phyloP scores from a whole-genome alignment of 345 rosid species.

The Raphanus sativus region DNA sequence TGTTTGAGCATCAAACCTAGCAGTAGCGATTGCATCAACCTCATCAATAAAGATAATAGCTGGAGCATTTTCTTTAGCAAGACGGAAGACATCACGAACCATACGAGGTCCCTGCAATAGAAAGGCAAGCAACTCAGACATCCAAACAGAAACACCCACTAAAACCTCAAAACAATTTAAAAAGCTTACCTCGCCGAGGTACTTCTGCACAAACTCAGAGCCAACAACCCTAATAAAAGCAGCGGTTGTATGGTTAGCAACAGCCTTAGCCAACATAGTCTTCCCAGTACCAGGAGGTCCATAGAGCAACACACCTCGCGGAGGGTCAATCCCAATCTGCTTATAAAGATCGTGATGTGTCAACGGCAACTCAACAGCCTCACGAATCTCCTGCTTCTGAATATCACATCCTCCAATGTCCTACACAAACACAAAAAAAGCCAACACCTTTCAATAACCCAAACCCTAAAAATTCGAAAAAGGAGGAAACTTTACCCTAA shows the following conservation, averaged over 20 bases:
- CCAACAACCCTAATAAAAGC: conserved; percentile 99
- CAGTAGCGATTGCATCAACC: conserved; percentile 98
- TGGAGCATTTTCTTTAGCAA: conserved; percentile 98
- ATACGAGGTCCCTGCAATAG: conserved; percentile 81
- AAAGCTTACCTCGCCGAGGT: conserved; percentile 79
- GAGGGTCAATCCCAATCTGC: conserved; percentile 98
- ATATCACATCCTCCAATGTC: conserved; percentile 99
- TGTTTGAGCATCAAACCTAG: conserved; percentile 99
- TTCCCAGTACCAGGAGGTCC: conserved; percentile 99
- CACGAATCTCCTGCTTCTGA: conserved; percentile 98
- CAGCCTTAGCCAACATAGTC: conserved; percentile 99
- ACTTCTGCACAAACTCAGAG: conserved; percentile 97
- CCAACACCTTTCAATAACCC: conserved; percentile 6
- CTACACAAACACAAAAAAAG: conserved; percentile 40
- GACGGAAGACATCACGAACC: conserved; percentile 99
- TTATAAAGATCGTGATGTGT: conserved; percentile 95
- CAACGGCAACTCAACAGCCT: conserved; percentile 94
- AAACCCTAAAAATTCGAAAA: conserved; percentile 1
- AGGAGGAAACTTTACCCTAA: conserved; percentile 18
- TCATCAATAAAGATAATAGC: conserved; percentile 97
- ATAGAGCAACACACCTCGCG: conserved; percentile 93
- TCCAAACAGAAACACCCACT: background rate
- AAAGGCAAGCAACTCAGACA: background rate
- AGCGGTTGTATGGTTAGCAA: conserved; percentile 95
- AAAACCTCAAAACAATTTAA: background rate